A percentile compares a stretch with the other conserved stretches of the same genome.
These are phyloP conservation scores for Gnaphalium uliginosum DNA, from an alignment of 129 eudicot genomes.

Conservation along the genomic window DNA sequence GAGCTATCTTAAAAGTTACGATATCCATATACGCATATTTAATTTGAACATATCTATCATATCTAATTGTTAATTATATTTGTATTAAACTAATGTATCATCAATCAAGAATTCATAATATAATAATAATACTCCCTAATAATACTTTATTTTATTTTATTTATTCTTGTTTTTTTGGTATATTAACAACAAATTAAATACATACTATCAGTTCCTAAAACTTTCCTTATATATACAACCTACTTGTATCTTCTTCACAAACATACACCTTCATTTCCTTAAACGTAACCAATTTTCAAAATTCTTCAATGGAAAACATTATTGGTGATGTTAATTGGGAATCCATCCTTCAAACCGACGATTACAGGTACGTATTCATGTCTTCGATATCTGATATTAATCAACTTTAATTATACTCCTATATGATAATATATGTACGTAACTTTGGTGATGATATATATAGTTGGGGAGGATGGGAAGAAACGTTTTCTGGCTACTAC, in stretches of 20 bases:
- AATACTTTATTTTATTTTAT: too few relatives aligned
- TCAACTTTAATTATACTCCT: background rate
- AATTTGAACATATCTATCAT: too few relatives aligned
- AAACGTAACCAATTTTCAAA: background rate
- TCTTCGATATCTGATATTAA: background rate
- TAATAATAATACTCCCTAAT: too few relatives aligned
- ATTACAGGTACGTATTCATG: conserved; percentile 6
- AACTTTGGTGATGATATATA: background rate
- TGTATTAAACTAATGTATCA: too few relatives aligned
- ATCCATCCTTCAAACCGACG: conserved; percentile 22
- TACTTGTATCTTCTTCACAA: background rate
- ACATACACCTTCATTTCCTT: background rate
- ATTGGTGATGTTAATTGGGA: conserved; percentile 31
- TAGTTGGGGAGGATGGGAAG: conserved; percentile 53
- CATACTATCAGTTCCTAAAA: background rate
- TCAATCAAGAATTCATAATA: too few relatives aligned
- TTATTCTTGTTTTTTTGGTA: too few relatives aligned
- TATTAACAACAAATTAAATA: background rate
- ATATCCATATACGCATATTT: too few relatives aligned
- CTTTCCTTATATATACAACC: background rate
- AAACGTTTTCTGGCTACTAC: conserved; percentile 54
- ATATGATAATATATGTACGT: background rate
- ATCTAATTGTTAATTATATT: too few relatives aligned
- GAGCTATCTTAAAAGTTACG: too few relatives aligned
- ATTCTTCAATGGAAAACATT: conserved; percentile 23